A percentile compares a stretch with the other conserved stretches of the same genome.
Conservation (phyloP, 78 protist species). For the Planoprotostelium fungivorum region DNA sequence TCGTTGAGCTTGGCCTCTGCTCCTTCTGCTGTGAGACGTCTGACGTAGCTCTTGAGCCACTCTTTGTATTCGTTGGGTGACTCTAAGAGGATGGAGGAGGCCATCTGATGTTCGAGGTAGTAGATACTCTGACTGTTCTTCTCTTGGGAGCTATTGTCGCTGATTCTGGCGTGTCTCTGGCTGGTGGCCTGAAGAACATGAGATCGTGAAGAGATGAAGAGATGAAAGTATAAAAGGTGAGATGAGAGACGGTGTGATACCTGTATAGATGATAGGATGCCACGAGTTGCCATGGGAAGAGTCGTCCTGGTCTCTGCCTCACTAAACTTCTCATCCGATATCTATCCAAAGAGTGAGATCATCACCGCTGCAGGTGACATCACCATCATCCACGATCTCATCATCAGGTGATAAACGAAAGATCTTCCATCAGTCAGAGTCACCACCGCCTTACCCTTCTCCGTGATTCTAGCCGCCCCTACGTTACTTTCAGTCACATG, state of each 20-base stretch:
- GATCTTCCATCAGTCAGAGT: background rate
- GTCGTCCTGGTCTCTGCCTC: background rate
- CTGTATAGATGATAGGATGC: background rate
- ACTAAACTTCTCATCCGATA: background rate
- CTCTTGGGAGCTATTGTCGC: background rate
- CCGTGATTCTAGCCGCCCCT: background rate
- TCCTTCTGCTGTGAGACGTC: background rate
- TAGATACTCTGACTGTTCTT: background rate
- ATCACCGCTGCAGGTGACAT: background rate
- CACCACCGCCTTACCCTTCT: background rate
- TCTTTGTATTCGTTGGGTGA: background rate
- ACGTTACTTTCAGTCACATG: background rate
- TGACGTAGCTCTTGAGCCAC: background rate
- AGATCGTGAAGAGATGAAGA: too few species aligned
- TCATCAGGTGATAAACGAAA: background rate
- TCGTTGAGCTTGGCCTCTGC: background rate
- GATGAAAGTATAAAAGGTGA: too few species aligned
- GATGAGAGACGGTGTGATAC: background rate
- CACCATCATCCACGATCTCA: background rate
- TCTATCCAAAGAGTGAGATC: background rate
- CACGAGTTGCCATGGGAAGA: background rate
- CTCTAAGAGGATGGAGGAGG: background rate
- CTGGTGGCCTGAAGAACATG: background rate
- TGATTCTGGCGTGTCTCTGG: background rate
- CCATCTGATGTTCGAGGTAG: background rate